phyloP scores from a whole-genome alignment of 2,329 filamentous ascomycete genomes.

The Fusarium camptoceras region DNA sequence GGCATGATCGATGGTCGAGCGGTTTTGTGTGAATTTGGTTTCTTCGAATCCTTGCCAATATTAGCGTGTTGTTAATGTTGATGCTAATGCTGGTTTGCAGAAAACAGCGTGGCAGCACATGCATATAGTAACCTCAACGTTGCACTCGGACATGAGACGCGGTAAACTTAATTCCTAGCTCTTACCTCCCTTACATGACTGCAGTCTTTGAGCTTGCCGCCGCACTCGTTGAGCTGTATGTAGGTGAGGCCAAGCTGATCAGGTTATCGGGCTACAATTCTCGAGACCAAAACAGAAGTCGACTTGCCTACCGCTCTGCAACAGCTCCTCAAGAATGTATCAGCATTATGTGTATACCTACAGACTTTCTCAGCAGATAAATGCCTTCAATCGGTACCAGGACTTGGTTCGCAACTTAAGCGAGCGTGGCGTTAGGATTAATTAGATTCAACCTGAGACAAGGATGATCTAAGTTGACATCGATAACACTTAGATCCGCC shows the following conservation, averaged over 20 bases:
- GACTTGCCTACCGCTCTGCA: not conserved
- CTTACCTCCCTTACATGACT: not conserved
- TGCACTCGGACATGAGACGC: constrained; percentile 24
- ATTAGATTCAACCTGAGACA: constrained; percentile 38
- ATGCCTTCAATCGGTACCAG: not conserved
- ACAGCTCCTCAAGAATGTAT: not conserved
- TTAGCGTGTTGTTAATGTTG: constrained; percentile 21
- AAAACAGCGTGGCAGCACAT: constrained; percentile 30
- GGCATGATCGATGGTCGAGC: constrained; percentile 27
- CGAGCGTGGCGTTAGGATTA: constrained; percentile 17
- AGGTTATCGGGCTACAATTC: not conserved
- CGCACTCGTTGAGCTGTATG: not conserved
- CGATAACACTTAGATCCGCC: not conserved
- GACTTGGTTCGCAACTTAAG: constrained; percentile 19
- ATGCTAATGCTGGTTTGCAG: constrained; percentile 18
- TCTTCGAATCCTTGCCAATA: constrained; percentile 3
- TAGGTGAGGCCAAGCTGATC: constrained; percentile 5
- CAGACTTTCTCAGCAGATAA: constrained; percentile 7
- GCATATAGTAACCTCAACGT: constrained; percentile 18
- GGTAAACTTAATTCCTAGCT: constrained; percentile 27
- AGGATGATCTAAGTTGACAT: not conserved
- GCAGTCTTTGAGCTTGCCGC: not conserved
- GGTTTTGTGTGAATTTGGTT: constrained; percentile 7
- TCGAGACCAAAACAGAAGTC: not conserved
- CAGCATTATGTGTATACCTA: not conserved